Evolutionary conservation across 306 rosid species (phyloP), one percentile per base, ranked within the genome.

Genomic region (Luffa acutangula): DNA sequence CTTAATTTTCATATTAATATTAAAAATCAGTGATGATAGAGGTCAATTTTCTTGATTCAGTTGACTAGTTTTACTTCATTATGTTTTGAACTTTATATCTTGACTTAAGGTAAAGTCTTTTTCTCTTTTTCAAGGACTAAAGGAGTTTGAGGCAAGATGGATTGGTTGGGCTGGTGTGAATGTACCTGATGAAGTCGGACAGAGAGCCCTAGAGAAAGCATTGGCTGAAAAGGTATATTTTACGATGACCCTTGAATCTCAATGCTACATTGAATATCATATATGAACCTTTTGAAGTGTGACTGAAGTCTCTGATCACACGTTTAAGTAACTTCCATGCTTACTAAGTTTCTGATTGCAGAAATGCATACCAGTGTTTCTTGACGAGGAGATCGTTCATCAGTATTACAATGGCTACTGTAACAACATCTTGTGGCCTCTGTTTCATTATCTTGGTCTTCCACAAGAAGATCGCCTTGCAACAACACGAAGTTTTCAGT

Each of bases 101-200:
- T 64, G 77, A 66, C 76, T 82, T 78, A 75, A 60, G 80, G 56
- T 85, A 66, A 78, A 80, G 74, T 75, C 56, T 77, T 54, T 63
- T 78, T 80, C 57, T 86, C 84, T 52, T 88, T 78, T 80, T 93
- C 86, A 86, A 94, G 98, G 98, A 67, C 88, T 94, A 78, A 94
- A 87, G 91, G 98, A 94, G 84, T 92, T 94, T 79, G 98, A 94
- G 67, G 89, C 97, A 42, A 89, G 97, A 86, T 94, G 98, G 98
- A 94, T 92, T 83, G 98, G 98, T 46, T 94, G 98, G 97, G 92
- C 97, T 76, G 98, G 98, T n/a, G 87, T 94, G 69, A 94, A 91
- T 87, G 98, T 94, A 60, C 89, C 92, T 25, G 98, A 94, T 85
- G 90, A 82, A n/a, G 85, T 81, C 74, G 98, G 98, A 67, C 93